Percentiles rank a stretch among this genome's conserved stretches.
These are phyloP conservation scores for Pelargonium myrrhifolium DNA, from an alignment of 441 rosid species.

Conservation along the genomic window DNA sequence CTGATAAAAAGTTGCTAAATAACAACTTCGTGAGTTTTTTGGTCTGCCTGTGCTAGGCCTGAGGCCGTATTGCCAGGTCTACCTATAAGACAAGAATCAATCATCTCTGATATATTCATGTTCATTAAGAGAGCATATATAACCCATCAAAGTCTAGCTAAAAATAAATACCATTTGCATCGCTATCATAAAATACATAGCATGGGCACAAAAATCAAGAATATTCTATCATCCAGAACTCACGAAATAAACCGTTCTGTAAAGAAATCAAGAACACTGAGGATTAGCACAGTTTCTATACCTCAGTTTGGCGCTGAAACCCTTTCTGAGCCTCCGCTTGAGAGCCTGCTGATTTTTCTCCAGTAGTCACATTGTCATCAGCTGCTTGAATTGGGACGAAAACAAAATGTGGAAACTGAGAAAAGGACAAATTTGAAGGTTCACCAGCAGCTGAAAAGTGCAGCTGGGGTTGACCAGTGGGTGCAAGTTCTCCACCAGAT, in stretches of 20 bases:
- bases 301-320: not conserved
- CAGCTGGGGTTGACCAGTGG: conserved; percentile 26
- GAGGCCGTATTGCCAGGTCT: no score
- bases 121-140: no score
- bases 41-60: no score
- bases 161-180: no score
- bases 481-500: conserved; percentile 24
- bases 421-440: conserved; percentile 12
- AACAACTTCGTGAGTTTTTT: no score
- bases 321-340: not conserved
- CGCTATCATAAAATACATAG: no score
- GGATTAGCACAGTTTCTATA: not conserved
- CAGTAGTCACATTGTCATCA: not conserved
- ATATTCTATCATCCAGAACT: not conserved
- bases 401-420: not conserved
- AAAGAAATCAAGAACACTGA: not conserved
- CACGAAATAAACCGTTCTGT: not conserved
- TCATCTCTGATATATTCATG: no score
- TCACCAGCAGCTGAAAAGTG: conserved; percentile 26
- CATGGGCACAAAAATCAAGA: not conserved
- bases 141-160: no score
- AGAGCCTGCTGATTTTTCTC: not conserved
- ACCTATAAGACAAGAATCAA: no score
- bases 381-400: not conserved
- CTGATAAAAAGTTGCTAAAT: no score